Percentiles rank a stretch among this genome's conserved stretches.
Evolutionary conservation across 768 basidiomycete species (phyloP).

Genomic region (Hortiboletus campestris): DNA sequence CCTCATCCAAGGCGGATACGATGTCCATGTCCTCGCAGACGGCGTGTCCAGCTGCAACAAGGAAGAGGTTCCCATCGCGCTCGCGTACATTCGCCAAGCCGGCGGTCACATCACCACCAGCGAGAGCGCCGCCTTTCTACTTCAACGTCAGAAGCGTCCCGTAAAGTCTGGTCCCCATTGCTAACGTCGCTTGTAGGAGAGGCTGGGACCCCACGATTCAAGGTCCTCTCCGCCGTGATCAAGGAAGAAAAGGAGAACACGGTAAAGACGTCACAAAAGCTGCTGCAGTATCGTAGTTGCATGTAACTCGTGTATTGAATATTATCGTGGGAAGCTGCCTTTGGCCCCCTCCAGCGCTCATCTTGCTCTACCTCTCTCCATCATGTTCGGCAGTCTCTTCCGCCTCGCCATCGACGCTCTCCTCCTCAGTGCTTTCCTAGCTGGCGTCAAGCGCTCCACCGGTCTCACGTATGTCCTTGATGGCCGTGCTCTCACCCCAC

Average conservation of each 20-base stretch:
- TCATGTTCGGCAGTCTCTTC: slow-evolving; percentile 39
- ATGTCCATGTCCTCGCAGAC: slow-evolving; percentile 76
- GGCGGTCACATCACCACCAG: slow-evolving; percentile 79
- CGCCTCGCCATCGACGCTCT: slow-evolving; percentile 77
- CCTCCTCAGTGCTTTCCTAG: slow-evolving; percentile 76
- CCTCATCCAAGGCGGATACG: slow-evolving; percentile 47
- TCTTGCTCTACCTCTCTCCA: neutral
- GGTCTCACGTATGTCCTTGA: slow-evolving; percentile 70
- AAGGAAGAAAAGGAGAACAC: slow-evolving; percentile 78
- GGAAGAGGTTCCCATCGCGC: slow-evolving; percentile 75
- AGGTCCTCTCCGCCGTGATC: slow-evolving; percentile 63
- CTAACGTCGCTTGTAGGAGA: slow-evolving; percentile 44
- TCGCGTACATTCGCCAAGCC: slow-evolving; percentile 64
- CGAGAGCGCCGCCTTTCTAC: slow-evolving; percentile 77
- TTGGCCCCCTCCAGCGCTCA: no score
- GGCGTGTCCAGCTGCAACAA: slow-evolving; percentile 80
- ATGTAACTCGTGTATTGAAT: slow-evolving; percentile 7
- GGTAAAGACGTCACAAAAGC: slow-evolving; percentile 31
- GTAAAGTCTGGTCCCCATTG: slow-evolving; percentile 7
- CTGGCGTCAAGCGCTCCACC: slow-evolving; percentile 80
- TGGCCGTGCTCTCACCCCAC: neutral
- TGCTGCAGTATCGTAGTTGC: slow-evolving; percentile 30
- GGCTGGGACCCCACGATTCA: slow-evolving; percentile 63
- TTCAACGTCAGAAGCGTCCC: slow-evolving; percentile 50
- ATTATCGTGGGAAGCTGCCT: slow-evolving; percentile 16